Evolutionary conservation across 192 early-diverging fungal species (phyloP), one percentile per base, ranked within the genome.

Genomic region (Coemansia aciculifera): DNA sequence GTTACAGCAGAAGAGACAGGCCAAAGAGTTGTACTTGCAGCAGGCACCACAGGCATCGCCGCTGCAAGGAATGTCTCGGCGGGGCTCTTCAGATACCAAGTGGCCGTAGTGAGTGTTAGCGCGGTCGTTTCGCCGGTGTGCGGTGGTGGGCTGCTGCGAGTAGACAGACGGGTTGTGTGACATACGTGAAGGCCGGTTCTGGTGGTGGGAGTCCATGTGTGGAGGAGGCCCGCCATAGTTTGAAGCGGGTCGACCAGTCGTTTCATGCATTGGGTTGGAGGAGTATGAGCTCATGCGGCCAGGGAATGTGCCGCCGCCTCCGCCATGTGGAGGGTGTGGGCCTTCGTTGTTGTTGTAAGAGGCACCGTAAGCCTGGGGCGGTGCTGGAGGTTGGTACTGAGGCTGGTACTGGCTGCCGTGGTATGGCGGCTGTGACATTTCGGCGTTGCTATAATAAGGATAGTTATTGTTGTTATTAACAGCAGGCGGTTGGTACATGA

Each of bases 1-100:
- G 36, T 82, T 82, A 44, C 75, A 82, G 66, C 79, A 77, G 49
- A 77, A 59, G 24, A 75, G 57, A 29, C 74, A 82, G 7, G 67
- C 79, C 29, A 82, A 21, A 11, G 68, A 59, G 66, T 82, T 77
- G 60, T 82, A 82, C 60, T 77, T 77, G 66, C 79, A 82, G 66
- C 79, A 82, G 23, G 74, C 74, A n/a, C 66, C 46, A 39, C 79
- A 82, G 37, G 75, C 71, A 21, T 65, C 72, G 8, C 79, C 75
- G 42, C 79, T 67, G 56, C 79, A 82, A 2, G 74, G 62, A 0
- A 59, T 62, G 43, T 69, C 59, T 12, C 70, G 61, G 7, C 48
- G 44, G 36, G 66, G 63, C 42, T 66, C 66, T 46, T 82, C 71
- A 24, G 59, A 59, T 21, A 82, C 79, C 66, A 82, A 24, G 13